Percentiles rank a stretch among this genome's conserved stretches.
Conservation (phyloP, 2,329 filamentous ascomycete species). For the Helotiales sp. region DNA sequence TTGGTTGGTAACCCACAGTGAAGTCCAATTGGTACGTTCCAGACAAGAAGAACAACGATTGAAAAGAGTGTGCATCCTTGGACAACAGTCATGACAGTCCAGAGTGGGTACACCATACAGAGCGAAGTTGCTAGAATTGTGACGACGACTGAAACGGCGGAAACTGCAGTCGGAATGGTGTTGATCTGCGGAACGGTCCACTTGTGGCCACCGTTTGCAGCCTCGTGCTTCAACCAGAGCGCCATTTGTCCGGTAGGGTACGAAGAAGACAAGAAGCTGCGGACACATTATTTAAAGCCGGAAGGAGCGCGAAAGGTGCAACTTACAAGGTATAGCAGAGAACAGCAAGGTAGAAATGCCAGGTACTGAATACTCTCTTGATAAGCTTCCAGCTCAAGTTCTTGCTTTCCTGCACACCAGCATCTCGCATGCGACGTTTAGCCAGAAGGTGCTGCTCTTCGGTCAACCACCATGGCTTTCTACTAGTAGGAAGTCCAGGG, state of each 20-base stretch:
- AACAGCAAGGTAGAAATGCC: constrained; percentile 42
- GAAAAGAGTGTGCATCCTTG: constrained; percentile 35
- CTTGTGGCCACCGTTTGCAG: constrained; percentile 10
- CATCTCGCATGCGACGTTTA: constrained; percentile 32
- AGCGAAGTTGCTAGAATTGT: constrained; percentile 40
- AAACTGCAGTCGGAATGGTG: constrained; percentile 30
- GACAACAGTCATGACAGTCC: constrained; percentile 41
- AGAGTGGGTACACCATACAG: constrained; percentile 45
- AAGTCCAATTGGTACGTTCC: constrained; percentile 39
- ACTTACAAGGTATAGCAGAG: constrained; percentile 37
- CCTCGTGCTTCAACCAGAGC: constrained; percentile 14
- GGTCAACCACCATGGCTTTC: constrained; percentile 33
- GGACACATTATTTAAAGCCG: not conserved
- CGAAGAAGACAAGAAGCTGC: constrained; percentile 26
- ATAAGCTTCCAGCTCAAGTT: constrained; percentile 33
- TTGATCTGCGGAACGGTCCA: constrained; percentile 43
- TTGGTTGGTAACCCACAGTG: constrained; percentile 26
- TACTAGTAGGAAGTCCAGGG: constrained; percentile 36
- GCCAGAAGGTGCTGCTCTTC: constrained; percentile 33
- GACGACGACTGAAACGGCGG: constrained; percentile 33
- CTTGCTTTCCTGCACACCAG: constrained; percentile 20
- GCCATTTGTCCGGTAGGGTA: constrained; percentile 22
- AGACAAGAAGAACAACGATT: constrained; percentile 37
- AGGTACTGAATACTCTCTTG: constrained; percentile 39
- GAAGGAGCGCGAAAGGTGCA: not conserved